Conservation (phyloP, 2,329 filamentous ascomycete genomes). For the Xylariomycetidae sp. region DNA sequence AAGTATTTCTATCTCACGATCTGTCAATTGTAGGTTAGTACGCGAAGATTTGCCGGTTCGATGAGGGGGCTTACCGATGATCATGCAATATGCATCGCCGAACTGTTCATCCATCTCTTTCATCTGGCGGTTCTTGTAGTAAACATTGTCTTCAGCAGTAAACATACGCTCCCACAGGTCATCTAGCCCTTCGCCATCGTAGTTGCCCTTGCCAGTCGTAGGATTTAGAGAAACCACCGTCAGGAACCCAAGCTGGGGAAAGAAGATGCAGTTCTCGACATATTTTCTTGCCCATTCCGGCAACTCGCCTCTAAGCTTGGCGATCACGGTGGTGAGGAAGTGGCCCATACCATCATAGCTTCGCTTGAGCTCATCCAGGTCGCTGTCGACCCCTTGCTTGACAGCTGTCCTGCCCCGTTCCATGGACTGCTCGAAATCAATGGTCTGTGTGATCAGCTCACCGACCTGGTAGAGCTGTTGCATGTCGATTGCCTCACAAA, state of each 20-base stretch:
- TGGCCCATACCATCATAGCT: conserved; percentile 71
- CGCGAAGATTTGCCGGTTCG: too few relatives aligned
- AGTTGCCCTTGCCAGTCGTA: conserved; percentile 51
- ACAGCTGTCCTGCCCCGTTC: conserved; percentile 68
- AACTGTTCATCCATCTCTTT: conserved; percentile 71
- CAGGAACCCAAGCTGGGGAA: conserved; percentile 87
- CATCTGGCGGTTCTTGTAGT: conserved; percentile 85
- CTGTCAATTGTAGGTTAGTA: conserved; percentile 33
- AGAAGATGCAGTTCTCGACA: conserved; percentile 74
- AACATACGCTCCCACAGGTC: conserved; percentile 76
- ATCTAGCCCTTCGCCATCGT: conserved; percentile 51
- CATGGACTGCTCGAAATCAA: conserved; percentile 75
- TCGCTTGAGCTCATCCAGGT: conserved; percentile 72
- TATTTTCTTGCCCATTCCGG: conserved; percentile 51
- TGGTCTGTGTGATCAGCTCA: conserved; percentile 62
- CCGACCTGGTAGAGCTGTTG: conserved; percentile 57
- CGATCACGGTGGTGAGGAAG: conserved; percentile 63
- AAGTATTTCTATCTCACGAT: conserved; percentile 83
- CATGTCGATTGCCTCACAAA: conserved; percentile 47
- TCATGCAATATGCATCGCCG: conserved; percentile 79
- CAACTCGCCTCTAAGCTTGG: conserved; percentile 55
- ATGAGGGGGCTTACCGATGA: conserved; percentile 68
- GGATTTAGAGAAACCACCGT: conserved; percentile 63
- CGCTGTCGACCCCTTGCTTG: conserved; percentile 60
- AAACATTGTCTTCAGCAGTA: conserved; percentile 60